Evolutionary conservation across 208 protist genomes (phyloP).

Genomic region (Leishmania lainsoni): DNA sequence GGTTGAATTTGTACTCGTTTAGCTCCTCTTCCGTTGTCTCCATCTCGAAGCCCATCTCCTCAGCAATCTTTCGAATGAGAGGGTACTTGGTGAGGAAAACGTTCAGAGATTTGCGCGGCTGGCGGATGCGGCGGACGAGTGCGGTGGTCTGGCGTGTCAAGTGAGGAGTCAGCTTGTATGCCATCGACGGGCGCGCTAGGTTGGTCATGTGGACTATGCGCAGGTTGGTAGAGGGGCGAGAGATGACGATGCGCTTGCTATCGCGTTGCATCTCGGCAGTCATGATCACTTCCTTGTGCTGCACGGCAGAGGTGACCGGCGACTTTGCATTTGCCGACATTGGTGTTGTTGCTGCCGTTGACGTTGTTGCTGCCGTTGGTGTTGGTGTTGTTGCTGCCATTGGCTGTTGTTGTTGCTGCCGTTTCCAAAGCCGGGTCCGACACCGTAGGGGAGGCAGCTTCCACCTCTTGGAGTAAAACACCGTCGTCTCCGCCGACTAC

Average conservation of each 20-base stretch:
- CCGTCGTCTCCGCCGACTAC: not conserved
- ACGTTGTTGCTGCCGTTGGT: no score
- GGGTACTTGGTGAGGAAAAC: conserved; percentile 84
- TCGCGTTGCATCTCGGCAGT: conserved; percentile 11
- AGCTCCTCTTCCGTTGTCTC: conserved; percentile 83
- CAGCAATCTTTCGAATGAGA: conserved; percentile 74
- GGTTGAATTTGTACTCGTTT: conserved; percentile 90
- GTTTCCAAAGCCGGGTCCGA: not conserved
- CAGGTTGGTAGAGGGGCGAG: conserved; percentile 21
- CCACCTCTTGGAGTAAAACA: not conserved
- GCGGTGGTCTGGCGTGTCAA: conserved; percentile 24
- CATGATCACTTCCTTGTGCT: conserved; percentile 7
- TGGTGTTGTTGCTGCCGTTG: not conserved
- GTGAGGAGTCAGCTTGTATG: conserved; percentile 47
- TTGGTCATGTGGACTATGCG: conserved; percentile 39
- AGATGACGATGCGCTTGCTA: conserved; percentile 25
- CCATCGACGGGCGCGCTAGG: conserved; percentile 39
- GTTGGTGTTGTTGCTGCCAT: no score
- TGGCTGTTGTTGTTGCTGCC: no score
- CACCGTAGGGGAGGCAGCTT: not conserved
- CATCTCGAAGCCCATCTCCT: conserved; percentile 71
- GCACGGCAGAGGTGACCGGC: not conserved
- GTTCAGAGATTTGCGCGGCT: conserved; percentile 67
- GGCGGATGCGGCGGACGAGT: conserved; percentile 36
- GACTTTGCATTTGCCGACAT: not conserved